These are phyloP conservation scores for Dioscorea alata DNA, from an alignment of 106 monocot genomes.

Conservation along the genomic window DNA sequence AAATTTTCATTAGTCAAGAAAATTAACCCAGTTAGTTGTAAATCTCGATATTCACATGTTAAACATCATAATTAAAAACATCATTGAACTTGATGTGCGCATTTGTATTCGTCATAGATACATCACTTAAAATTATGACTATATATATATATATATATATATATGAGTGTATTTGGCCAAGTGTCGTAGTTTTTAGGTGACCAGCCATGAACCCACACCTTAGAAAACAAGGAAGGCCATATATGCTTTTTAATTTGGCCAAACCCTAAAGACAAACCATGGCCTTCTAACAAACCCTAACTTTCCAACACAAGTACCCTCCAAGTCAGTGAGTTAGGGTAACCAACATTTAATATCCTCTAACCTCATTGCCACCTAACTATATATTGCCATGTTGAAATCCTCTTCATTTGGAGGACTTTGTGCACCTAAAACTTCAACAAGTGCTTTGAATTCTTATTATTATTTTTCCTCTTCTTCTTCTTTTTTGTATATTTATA, in stretches of 20 bases:
- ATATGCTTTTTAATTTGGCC: neutral
- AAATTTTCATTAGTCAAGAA: no score
- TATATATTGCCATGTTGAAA: slow-evolving; percentile 2
- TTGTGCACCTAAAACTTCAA: neutral
- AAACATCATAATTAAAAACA: no score
- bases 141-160: no score
- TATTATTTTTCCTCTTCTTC: no score
- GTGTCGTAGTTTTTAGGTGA: neutral
- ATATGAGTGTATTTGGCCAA: no score
- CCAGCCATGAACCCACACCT: neutral
- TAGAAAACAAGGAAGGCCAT: neutral
- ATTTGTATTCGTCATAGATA: no score
- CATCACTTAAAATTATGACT: no score
- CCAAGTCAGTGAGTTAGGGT: slow-evolving; percentile 6
- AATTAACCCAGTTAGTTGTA: no score
- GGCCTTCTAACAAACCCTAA: neutral
- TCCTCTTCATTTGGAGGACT: slow-evolving; percentile 2
- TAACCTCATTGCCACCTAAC: slow-evolving; percentile 5
- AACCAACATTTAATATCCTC: slow-evolving; percentile 1
- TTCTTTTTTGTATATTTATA: no score
- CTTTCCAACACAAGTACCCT: neutral
- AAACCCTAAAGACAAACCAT: neutral
- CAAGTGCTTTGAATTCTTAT: neutral
- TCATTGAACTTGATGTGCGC: no score
- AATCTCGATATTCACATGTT: no score